Evolutionary conservation across 2,329 filamentous ascomycete species (phyloP), one percentile per base, ranked within the genome.

Genomic region (Cercospora beticola): DNA sequence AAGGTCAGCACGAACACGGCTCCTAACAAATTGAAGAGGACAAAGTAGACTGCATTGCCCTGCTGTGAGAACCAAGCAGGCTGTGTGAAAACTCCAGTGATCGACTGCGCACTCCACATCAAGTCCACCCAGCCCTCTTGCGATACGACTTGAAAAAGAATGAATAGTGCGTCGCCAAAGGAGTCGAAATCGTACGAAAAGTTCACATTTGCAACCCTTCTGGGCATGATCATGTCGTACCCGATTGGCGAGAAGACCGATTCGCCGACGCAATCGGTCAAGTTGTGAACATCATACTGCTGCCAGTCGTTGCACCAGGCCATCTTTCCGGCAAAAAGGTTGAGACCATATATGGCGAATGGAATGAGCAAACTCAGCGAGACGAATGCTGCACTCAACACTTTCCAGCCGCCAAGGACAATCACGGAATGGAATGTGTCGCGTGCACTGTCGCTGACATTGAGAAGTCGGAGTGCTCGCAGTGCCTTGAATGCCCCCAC

Each of bases 61-160:
- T 94, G 88, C 1, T 91, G 87, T 1, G 87, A 84, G 70, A 89
- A 89, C 33, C 86, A 81, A 62, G 87, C 77, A 0, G 94, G 94
- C 76, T 98, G 95, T 30, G 85, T 84, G 68, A 89, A 92, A 33
- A 84, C 83, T 2, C 92, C 93, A 1, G 90, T 94, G 72, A 98
- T 95, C 33, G 89, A 88, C 82, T 97, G 92, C 1, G 90, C 90
- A 36, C 88, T 87, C 83, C 92, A 94, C 78, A 95, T 92, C n/a
- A 97, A 93, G 78, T 97, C 93, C 10, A 90, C 89, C 95, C 96
- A 99, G 36, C 95, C 95, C 84, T 99, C 96, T 80, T 99, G 95
- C 63, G 94, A 98, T 52, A 98, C 94, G 80, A 99, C 97, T 79
- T 98, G 94, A 82, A 97, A 99, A 68, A 99, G 91, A 70, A 97